A percentile compares a stretch with the other conserved stretches of the same genome.
Evolutionary conservation across 169 alveolate genomes (phyloP).

Genomic region (Plasmodium inui): DNA sequence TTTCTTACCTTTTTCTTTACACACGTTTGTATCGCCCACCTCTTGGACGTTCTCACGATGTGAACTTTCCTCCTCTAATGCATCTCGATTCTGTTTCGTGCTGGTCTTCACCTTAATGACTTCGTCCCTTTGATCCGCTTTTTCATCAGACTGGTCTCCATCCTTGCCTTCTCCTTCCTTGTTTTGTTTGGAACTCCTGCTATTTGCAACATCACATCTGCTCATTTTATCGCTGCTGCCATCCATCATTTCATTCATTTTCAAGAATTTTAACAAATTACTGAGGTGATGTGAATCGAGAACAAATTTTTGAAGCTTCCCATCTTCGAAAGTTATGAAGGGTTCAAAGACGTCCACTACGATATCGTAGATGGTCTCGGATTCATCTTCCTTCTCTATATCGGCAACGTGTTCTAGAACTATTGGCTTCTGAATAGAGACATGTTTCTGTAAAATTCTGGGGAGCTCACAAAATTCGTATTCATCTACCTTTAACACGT

Average conservation of each 20-base stretch:
- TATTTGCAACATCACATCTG: neutral
- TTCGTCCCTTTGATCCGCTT: neutral
- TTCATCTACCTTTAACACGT: constrained; percentile 69
- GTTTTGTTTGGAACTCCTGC: neutral
- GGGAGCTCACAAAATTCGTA: constrained; percentile 65
- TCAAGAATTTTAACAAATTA: constrained; percentile 44
- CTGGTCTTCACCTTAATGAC: neutral
- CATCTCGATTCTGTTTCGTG: neutral
- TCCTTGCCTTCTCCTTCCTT: neutral
- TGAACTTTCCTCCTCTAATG: neutral
- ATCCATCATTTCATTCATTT: constrained; percentile 35
- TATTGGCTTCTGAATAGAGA: constrained; percentile 69
- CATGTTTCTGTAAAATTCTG: constrained; percentile 52
- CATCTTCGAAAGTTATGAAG: constrained; percentile 44
- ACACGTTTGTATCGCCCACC: neutral
- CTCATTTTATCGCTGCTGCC: neutral
- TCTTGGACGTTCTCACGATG: neutral
- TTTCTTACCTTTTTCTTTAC: neutral
- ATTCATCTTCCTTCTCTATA: constrained; percentile 55
- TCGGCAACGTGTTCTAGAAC: constrained; percentile 63
- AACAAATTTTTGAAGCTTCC: constrained; percentile 44
- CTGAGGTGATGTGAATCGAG: constrained; percentile 52
- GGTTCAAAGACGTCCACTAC: constrained; percentile 72
- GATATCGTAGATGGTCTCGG: constrained; percentile 68
- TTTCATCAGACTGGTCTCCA: neutral